Percentiles rank a stretch among this genome's conserved stretches.
phyloP scores from a whole-genome alignment of 495 filamentous ascomycete species.

The Hypoxylon cercidicola region DNA sequence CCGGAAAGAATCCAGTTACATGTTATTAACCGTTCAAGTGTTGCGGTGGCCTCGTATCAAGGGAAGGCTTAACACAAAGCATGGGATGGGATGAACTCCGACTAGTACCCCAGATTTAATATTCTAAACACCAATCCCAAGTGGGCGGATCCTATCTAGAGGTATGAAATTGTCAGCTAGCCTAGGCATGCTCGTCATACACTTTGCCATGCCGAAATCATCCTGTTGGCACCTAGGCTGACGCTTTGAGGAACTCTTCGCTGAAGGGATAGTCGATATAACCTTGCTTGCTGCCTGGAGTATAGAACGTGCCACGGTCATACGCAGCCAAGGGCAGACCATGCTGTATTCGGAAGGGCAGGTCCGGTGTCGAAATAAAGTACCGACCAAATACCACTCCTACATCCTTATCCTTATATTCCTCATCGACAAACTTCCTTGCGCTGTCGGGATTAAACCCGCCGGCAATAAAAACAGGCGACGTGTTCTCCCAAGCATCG shows the following conservation, averaged over 20 bases:
- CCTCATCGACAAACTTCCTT: slow-evolving; percentile 56
- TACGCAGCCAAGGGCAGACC: slow-evolving; percentile 63
- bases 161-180: no score
- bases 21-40: no score
- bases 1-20: no score
- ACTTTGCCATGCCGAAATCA: background rate
- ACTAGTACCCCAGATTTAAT: no score
- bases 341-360: slow-evolving; percentile 66
- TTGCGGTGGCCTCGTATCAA: no score
- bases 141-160: no score
- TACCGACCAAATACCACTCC: slow-evolving; percentile 65
- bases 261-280: slow-evolving; percentile 69
- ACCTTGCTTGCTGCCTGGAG: slow-evolving; percentile 56
- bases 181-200: background rate
- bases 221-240: slow-evolving; percentile 2
- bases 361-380: slow-evolving; percentile 75
- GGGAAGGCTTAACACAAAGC: no score
- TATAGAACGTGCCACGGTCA: slow-evolving; percentile 68
- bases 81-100: no score
- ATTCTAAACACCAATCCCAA: no score
- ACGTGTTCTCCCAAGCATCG: slow-evolving; percentile 37
- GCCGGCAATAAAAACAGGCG: slow-evolving; percentile 42
- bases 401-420: slow-evolving; percentile 61
- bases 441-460: slow-evolving; percentile 46
- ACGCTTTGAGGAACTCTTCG: slow-evolving; percentile 37